These are phyloP conservation scores for Saxophila tyrrhenica DNA, from an alignment of 495 filamentous ascomycete genomes.

Conservation along the genomic window DNA sequence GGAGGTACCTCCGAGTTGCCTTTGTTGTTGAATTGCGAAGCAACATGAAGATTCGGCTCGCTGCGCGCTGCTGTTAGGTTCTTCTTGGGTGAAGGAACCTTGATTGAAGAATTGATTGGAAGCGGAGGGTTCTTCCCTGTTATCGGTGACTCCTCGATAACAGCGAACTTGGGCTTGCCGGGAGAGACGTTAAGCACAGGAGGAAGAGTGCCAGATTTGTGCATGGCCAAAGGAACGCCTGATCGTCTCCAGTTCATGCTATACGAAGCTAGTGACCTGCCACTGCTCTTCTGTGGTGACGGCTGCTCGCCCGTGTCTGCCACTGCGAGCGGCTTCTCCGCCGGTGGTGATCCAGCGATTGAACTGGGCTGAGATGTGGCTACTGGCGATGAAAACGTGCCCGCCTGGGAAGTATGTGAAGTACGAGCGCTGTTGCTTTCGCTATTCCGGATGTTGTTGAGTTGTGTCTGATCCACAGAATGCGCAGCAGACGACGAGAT, in stretches of 20 bases:
- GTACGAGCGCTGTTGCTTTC: constrained; percentile 16
- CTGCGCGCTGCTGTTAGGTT: constrained; percentile 4
- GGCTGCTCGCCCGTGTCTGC: constrained; percentile 19
- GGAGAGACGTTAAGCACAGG: constrained; percentile 2
- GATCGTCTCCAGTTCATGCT: constrained; percentile 21
- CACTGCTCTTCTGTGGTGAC: constrained; percentile 14
- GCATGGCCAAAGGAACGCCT: constrained; percentile 22
- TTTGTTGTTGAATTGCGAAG: background rate
- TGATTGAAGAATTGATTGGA: background rate
- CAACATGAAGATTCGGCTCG: constrained; percentile 11
- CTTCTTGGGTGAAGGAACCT: constrained; percentile 1
- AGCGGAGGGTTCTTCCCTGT: constrained; percentile 2
- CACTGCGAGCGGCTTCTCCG: constrained; percentile 15
- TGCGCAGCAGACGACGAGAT: constrained; percentile 10
- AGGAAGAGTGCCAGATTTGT: constrained; percentile 19
- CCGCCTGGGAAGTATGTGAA: constrained; percentile 2
- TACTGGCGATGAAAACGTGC: constrained; percentile 16
- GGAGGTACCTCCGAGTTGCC: constrained; percentile 9
- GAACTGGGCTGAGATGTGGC: constrained; percentile 25
- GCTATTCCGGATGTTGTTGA: constrained; percentile 20
- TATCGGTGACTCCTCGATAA: constrained; percentile 5
- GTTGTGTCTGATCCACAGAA: constrained; percentile 20
- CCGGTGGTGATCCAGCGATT: constrained; percentile 19
- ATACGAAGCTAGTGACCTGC: constrained; percentile 19
- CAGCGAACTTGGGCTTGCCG: constrained; percentile 13